phyloP scores from a whole-genome alignment of 148 eudicot species.

The Persicaria maculosa region DNA sequence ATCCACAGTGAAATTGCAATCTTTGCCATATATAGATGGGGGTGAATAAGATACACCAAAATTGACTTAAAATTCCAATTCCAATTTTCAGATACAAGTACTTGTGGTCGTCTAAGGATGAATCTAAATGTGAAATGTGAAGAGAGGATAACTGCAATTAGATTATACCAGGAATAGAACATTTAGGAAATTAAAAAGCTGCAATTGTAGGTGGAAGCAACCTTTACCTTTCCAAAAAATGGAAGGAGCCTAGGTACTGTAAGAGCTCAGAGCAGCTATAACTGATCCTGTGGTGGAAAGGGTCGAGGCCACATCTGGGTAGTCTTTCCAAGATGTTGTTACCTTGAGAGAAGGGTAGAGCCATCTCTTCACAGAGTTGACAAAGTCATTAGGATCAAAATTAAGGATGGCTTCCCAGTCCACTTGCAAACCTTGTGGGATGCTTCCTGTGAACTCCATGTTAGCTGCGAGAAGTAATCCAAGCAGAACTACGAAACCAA shows the following conservation, averaged over 20 bases:
- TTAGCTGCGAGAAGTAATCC: constrained; percentile 93
- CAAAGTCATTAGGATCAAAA: constrained; percentile 52
- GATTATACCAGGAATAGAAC: background rate
- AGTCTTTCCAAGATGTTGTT: constrained; percentile 81
- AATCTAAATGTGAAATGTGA: background rate
- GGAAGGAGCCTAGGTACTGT: constrained; percentile 23
- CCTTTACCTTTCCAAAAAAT: constrained; percentile 17
- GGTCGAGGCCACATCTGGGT: constrained; percentile 83
- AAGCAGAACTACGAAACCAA: constrained; percentile 77
- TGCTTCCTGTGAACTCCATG: constrained; percentile 93
- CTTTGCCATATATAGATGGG: background rate
- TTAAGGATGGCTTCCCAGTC: constrained; percentile 95
- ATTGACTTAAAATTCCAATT: background rate
- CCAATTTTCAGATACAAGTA: background rate
- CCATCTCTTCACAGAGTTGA: constrained; percentile 79
- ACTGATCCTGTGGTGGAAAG: constrained; percentile 83
- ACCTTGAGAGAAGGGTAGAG: constrained; percentile 71
- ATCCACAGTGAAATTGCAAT: background rate
- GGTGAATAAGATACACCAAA: background rate
- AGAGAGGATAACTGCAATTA: background rate
- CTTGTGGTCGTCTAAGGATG: background rate
- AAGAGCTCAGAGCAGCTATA: constrained; percentile 85
- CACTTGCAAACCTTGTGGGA: constrained; percentile 79
- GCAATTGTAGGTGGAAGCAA: background rate
- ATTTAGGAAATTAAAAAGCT: background rate